A percentile compares a stretch with the other conserved stretches of the same genome.
Conservation (phyloP, 2,329 filamentous ascomycete species). For the Lomentospora prolificans region DNA sequence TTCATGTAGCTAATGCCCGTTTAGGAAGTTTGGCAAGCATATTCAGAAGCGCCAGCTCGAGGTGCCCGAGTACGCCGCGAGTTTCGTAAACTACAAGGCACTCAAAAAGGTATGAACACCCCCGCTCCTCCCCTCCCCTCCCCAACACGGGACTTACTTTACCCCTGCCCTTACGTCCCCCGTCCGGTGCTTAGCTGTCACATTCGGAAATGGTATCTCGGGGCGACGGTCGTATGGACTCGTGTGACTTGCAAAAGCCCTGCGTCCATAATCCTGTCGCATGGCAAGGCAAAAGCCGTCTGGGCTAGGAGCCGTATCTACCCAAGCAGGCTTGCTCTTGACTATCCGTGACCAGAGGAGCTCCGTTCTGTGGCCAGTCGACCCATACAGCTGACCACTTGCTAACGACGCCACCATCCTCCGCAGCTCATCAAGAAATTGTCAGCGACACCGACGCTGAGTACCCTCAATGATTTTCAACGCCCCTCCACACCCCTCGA, state of each 20-base stretch:
- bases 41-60: conserved; percentile 99
- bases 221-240: background rate
- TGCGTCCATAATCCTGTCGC: background rate
- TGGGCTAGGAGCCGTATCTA: background rate
- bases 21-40: conserved; percentile 99
- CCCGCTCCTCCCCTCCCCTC: conserved; percentile 8
- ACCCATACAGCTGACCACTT: background rate
- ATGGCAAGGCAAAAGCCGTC: background rate
- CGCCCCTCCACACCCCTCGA: conserved; percentile 45
- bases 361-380: background rate
- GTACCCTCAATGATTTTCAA: conserved; percentile 58
- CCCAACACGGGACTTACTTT: conserved; percentile 6
- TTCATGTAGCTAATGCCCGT: background rate
- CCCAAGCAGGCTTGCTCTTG: conserved; percentile 1
- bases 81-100: conserved; percentile 98
- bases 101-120: conserved; percentile 74
- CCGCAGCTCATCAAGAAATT: conserved; percentile 93
- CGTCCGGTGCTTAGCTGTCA: background rate
- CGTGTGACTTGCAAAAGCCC: background rate
- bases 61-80: conserved; percentile 97
- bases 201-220: too few species aligned
- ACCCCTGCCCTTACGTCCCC: background rate
- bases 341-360: background rate
- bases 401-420: background rate
- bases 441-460: conserved; percentile 78